Evolutionary conservation across 805 yeast genomes (phyloP).

Genomic region (Pichia membranifaciens): DNA sequence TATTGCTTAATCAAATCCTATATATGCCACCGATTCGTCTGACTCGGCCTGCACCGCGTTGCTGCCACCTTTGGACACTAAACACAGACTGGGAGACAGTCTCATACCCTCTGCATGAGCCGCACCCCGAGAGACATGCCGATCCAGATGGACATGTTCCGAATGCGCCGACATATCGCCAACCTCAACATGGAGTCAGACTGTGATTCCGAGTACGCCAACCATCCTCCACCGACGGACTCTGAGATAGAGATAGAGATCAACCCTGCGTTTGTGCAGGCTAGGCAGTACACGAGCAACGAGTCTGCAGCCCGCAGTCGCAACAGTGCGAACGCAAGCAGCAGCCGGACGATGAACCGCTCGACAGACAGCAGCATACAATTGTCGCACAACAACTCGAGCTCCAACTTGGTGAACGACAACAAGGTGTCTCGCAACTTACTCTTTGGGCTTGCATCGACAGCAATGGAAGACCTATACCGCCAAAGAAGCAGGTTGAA

Average conservation of each 20-base stretch:
- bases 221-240: constrained; percentile 36
- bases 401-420: not conserved
- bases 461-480: constrained; percentile 25
- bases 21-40: too few relatives aligned
- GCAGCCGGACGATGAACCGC: not conserved
- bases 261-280: not conserved
- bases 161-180: constrained; percentile 6
- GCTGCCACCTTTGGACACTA: too few relatives aligned
- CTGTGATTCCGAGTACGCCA: constrained; percentile 32
- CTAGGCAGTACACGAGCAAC: too few relatives aligned
- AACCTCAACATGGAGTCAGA: constrained; percentile 10
- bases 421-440: not conserved
- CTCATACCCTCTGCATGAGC: not conserved
- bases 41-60: too few relatives aligned
- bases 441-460: constrained; percentile 24
- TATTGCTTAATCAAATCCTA: too few relatives aligned
- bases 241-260: constrained; percentile 24
- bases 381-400: not conserved
- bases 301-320: too few relatives aligned
- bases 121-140: not conserved
- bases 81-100: too few relatives aligned
- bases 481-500: constrained; percentile 37
- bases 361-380: not conserved
- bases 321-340: not conserved
- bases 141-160: not conserved